These are phyloP conservation scores for Fistulinella prunicolor DNA, from an alignment of 768 basidiomycete species.

Conservation along the genomic window DNA sequence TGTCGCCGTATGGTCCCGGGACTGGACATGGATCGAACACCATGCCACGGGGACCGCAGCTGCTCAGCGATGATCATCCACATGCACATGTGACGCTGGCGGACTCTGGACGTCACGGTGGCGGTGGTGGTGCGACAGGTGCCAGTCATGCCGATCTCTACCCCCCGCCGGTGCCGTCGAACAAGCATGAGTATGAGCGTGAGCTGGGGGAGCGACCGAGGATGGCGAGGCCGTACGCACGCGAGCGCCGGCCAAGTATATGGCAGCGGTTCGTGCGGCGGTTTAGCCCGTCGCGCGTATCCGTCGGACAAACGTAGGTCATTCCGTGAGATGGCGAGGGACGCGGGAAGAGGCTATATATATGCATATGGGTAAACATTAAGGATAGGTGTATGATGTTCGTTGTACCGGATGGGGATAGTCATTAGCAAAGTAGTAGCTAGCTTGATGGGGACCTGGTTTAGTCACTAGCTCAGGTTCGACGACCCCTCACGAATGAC, in stretches of 20 bases:
- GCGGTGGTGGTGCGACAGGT: neutral
- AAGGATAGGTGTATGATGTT: too few relatives aligned
- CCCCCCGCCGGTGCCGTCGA: neutral
- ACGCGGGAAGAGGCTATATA: neutral
- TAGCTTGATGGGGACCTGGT: too few relatives aligned
- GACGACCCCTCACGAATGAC: too few relatives aligned
- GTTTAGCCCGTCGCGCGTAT: slow-evolving; percentile 19
- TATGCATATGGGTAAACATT: too few relatives aligned
- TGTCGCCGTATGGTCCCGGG: slow-evolving; percentile 2
- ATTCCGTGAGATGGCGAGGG: too few relatives aligned
- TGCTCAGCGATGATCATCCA: slow-evolving; percentile 12
- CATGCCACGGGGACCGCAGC: slow-evolving; percentile 6
- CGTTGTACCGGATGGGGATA: too few relatives aligned
- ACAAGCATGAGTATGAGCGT: slow-evolving; percentile 8
- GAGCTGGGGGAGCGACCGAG: neutral
- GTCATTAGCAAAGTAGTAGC: too few relatives aligned
- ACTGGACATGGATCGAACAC: neutral
- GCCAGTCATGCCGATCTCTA: neutral
- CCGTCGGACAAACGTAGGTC: slow-evolving; percentile 18
- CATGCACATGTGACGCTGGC: neutral
- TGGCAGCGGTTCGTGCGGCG: slow-evolving; percentile 27
- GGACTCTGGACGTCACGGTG: slow-evolving; percentile 1
- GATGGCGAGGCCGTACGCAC: neutral
- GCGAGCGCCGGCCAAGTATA: slow-evolving; percentile 23
- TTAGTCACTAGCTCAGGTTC: too few relatives aligned